Evolutionary conservation across 345 rosid species (phyloP).

Genomic region (Bruguiera gymnorhiza): DNA sequence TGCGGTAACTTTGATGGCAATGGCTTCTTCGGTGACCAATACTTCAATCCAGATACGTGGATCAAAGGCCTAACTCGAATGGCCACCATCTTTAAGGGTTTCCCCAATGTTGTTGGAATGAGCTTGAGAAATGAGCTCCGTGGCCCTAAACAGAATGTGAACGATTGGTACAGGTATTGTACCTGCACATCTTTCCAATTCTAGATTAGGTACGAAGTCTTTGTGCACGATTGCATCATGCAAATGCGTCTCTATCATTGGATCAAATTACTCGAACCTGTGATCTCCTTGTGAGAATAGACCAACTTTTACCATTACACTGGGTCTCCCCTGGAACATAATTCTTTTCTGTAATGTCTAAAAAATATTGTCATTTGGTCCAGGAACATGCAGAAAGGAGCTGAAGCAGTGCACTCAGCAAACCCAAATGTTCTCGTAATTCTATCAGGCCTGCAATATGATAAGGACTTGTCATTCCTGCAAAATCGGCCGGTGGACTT

Average conservation of each 20-base stretch:
- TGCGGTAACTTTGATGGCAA: slow-evolving; percentile 69
- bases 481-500: slow-evolving; percentile 40
- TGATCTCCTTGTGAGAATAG: not conserved
- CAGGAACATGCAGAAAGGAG: slow-evolving; percentile 85
- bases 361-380: not conserved
- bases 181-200: not conserved
- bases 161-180: slow-evolving; percentile 82
- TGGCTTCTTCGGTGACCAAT: slow-evolving; percentile 92
- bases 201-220: not conserved
- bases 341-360: too few species aligned
- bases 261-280: too few species aligned
- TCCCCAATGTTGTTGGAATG: slow-evolving; percentile 74
- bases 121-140: slow-evolving; percentile 95
- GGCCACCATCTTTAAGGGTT: slow-evolving; percentile 66
- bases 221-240: not conserved
- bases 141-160: slow-evolving; percentile 68
- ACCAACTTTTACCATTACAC: too few species aligned
- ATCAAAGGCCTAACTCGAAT: slow-evolving; percentile 55
- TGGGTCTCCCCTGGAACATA: too few species aligned
- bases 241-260: too few species aligned
- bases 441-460: slow-evolving; percentile 78
- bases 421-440: slow-evolving; percentile 88
- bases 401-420: slow-evolving; percentile 81
- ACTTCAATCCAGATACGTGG: slow-evolving; percentile 75
- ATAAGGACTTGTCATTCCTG: slow-evolving; percentile 65